Conservation (phyloP, 2,329 filamentous ascomycete genomes). For the Myriosclerotinia scirpicola region DNA sequence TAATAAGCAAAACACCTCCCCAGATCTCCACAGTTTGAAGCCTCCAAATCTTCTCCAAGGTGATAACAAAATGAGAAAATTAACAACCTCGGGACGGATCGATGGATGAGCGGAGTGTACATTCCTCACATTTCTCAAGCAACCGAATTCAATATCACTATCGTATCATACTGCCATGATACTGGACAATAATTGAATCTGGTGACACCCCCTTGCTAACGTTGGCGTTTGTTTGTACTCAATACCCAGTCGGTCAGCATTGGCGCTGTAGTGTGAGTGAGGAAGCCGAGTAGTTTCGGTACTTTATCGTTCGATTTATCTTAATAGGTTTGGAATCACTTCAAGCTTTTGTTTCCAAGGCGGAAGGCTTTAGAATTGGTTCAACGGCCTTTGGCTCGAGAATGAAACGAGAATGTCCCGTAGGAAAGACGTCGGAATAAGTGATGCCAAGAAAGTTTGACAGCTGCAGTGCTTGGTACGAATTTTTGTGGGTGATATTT, state of each 20-base stretch:
- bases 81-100: not conserved
- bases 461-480: not conserved
- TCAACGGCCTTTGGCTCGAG: not conserved
- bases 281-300: slow-evolving; percentile 9
- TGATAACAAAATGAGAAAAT: not conserved
- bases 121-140: not conserved
- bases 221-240: slow-evolving; percentile 12
- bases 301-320: slow-evolving; percentile 6
- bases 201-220: slow-evolving; percentile 2
- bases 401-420: not conserved
- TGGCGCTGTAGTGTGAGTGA: slow-evolving; percentile 11
- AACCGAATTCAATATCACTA: not conserved
- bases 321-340: slow-evolving; percentile 9
- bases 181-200: not conserved
- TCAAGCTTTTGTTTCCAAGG: slow-evolving; percentile 6
- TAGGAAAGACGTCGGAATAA: slow-evolving; percentile 4
- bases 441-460: slow-evolving; percentile 1
- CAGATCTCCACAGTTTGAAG: not conserved
- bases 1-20: not conserved
- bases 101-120: not conserved
- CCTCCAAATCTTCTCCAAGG: not conserved
- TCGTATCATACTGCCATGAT: not conserved
- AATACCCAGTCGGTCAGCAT: slow-evolving; percentile 9
- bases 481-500: too few species aligned
- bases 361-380: slow-evolving; percentile 5